These are phyloP conservation scores for Pseudozyma hubeiensis DNA, from an alignment of 1,284 basidiomycete genomes.

Conservation along the genomic window DNA sequence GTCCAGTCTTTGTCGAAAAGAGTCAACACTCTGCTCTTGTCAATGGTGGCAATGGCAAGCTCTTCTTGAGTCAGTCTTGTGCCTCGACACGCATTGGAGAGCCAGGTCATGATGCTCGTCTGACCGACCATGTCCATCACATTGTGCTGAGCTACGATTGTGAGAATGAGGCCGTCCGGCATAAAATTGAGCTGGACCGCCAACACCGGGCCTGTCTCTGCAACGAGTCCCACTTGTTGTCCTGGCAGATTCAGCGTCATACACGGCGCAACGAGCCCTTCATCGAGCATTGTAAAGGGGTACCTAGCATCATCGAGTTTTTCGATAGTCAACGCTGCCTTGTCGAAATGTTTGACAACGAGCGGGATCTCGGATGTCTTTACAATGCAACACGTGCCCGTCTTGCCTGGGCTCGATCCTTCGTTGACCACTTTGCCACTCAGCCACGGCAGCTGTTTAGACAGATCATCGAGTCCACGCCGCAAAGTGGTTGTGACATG, in stretches of 20 bases:
- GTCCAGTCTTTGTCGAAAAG: not conserved
- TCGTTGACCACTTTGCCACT: slow-evolving; percentile 4
- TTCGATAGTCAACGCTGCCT: not conserved
- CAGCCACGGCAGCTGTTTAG: slow-evolving; percentile 8
- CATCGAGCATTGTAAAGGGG: slow-evolving; percentile 8
- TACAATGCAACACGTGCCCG: slow-evolving; percentile 4
- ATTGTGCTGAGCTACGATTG: slow-evolving; percentile 4
- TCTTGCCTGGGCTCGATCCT: not conserved
- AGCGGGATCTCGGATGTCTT: not conserved
- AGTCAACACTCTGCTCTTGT: slow-evolving; percentile 1
- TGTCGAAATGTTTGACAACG: slow-evolving; percentile 1
- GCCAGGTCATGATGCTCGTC: slow-evolving; percentile 4
- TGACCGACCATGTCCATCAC: slow-evolving; percentile 11
- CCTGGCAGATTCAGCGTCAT: slow-evolving; percentile 7
- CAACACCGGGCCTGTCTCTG: slow-evolving; percentile 4
- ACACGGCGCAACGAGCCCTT: slow-evolving; percentile 7
- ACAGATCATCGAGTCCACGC: not conserved
- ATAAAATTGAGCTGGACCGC: slow-evolving; percentile 1
- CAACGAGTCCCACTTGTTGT: not conserved
- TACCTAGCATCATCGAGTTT: not conserved
- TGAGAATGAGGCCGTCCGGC: slow-evolving; percentile 2
- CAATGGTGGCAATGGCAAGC: slow-evolving; percentile 3
- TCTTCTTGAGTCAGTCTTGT: not conserved
- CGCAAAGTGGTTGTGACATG: not conserved
- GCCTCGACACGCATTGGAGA: slow-evolving; percentile 3